Percentiles rank a stretch among this genome's conserved stretches.
These are phyloP conservation scores for Blastocystis sp. DNA, from an alignment of 352 stramenopile genomes.

Conservation along the genomic window DNA sequence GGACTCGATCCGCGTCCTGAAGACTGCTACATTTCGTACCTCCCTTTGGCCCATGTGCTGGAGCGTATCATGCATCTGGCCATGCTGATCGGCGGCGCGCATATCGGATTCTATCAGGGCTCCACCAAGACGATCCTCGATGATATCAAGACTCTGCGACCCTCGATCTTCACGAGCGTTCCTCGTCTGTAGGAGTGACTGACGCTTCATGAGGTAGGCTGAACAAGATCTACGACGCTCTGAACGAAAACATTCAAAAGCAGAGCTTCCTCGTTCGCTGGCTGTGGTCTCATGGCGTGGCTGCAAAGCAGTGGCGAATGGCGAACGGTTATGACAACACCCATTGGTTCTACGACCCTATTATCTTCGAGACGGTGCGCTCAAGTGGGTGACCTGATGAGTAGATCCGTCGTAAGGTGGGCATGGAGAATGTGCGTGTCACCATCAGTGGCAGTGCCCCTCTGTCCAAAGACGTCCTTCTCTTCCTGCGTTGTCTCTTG, in stretches of 20 bases:
- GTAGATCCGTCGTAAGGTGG: constrained; percentile 46
- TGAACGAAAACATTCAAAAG: constrained; percentile 63
- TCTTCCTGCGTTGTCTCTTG: constrained; percentile 86
- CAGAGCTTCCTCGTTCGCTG: constrained; percentile 71
- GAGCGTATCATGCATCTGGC: constrained; percentile 80
- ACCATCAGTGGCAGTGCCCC: constrained; percentile 87
- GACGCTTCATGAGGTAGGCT: not conserved
- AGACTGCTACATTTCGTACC: constrained; percentile 87
- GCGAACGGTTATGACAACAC: constrained; percentile 64
- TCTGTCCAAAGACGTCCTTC: constrained; percentile 84
- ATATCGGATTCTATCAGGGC: constrained; percentile 76
- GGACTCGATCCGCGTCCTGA: constrained; percentile 56
- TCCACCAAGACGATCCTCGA: constrained; percentile 83
- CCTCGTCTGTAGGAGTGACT: constrained; percentile 86
- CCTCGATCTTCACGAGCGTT: constrained; percentile 83
- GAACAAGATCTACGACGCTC: constrained; percentile 61
- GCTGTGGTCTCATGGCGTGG: constrained; percentile 72
- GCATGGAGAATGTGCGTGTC: constrained; percentile 70
- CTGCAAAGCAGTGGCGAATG: constrained; percentile 70
- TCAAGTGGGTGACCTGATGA: not conserved
- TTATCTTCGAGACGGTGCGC: constrained; percentile 90
- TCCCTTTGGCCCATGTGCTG: constrained; percentile 90
- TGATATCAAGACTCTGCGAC: constrained; percentile 80
- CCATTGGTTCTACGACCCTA: constrained; percentile 82
- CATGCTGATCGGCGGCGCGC: constrained; percentile 75